Conservation (phyloP, 805 yeast genomes). For the Cyberlindnera mississippiensis region DNA sequence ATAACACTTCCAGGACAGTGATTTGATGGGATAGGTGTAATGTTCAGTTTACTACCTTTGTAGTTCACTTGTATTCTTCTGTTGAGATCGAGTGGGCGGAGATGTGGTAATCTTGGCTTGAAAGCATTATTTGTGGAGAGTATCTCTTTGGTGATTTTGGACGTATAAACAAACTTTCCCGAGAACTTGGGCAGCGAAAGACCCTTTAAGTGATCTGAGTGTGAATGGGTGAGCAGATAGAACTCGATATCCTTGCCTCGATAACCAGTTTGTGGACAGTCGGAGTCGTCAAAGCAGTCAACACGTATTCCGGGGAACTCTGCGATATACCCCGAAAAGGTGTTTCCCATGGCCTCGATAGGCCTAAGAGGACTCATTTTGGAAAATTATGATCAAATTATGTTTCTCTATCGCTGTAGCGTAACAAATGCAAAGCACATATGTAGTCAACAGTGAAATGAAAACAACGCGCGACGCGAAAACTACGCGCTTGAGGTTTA, state of each 20-base stretch:
- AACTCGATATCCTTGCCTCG: slow-evolving; percentile 16
- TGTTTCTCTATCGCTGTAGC: not conserved
- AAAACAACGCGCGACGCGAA: not conserved
- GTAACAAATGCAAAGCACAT: too few relatives aligned
- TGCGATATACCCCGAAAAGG: slow-evolving; percentile 7
- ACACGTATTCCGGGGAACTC: slow-evolving; percentile 13
- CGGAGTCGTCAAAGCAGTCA: slow-evolving; percentile 7
- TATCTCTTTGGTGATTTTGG: slow-evolving; percentile 35
- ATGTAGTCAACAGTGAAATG: not conserved
- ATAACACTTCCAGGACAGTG: slow-evolving; percentile 61
- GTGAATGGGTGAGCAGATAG: slow-evolving; percentile 47
- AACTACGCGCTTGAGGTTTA: not conserved
- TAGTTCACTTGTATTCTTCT: slow-evolving; percentile 22
- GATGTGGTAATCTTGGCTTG: slow-evolving; percentile 15
- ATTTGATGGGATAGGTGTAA: slow-evolving; percentile 46
- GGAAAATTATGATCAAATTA: not conserved
- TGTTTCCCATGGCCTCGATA: slow-evolving; percentile 5
- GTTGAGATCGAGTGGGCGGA: slow-evolving; percentile 14
- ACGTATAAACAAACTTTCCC: slow-evolving; percentile 44
- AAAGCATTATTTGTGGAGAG: slow-evolving; percentile 9
- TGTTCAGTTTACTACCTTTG: slow-evolving; percentile 22
- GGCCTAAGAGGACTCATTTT: not conserved
- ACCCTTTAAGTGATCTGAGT: slow-evolving; percentile 52
- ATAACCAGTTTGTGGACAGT: slow-evolving; percentile 1
- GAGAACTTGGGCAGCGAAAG: slow-evolving; percentile 34